A percentile compares a stretch with the other conserved stretches of the same genome.
These are phyloP conservation scores for Erysiphe pulchra DNA, from an alignment of 2,329 filamentous ascomycete genomes.

Conservation along the genomic window DNA sequence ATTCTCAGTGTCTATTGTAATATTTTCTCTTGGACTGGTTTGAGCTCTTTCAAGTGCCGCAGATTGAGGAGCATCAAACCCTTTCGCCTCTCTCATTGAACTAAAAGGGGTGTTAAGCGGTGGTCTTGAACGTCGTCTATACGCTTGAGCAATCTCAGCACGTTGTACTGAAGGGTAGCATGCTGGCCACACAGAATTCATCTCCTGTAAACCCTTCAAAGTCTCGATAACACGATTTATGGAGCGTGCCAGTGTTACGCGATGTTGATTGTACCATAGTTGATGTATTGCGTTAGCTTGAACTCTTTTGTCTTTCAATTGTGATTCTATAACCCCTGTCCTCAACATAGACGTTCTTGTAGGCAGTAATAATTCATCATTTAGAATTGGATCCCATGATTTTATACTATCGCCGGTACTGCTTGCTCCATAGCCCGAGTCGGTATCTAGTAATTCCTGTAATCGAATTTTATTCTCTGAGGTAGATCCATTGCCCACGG, in stretches of 20 bases:
- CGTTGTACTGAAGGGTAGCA: slow-evolving; percentile 74
- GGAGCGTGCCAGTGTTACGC: slow-evolving; percentile 60
- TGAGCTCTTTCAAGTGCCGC: slow-evolving; percentile 37
- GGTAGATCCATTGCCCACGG: slow-evolving; percentile 57
- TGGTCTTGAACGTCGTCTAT: slow-evolving; percentile 29
- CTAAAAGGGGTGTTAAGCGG: slow-evolving; percentile 27
- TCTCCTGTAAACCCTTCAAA: slow-evolving; percentile 59
- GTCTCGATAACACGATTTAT: slow-evolving; percentile 73
- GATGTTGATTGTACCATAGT: slow-evolving; percentile 83
- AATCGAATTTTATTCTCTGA: slow-evolving; percentile 62
- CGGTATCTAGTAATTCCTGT: slow-evolving; percentile 56
- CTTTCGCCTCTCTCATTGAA: slow-evolving; percentile 8
- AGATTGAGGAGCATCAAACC: slow-evolving; percentile 16
- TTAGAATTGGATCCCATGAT: slow-evolving; percentile 20
- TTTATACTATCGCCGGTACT: slow-evolving; percentile 33
- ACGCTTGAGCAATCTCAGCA: slow-evolving; percentile 19
- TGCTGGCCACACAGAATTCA: slow-evolving; percentile 79
- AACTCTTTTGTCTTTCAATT: slow-evolving; percentile 29
- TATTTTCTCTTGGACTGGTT: slow-evolving; percentile 38
- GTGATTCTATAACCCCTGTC: slow-evolving; percentile 19
- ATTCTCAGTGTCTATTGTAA: slow-evolving; percentile 31
- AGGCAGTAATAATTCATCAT: slow-evolving; percentile 20
- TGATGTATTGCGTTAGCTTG: slow-evolving; percentile 74
- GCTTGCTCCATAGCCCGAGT: slow-evolving; percentile 83
- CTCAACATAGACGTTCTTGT: slow-evolving; percentile 5